phyloP scores from a whole-genome alignment of 73 alveolate genomes.

The Tetrahymena malaccensis region DNA sequence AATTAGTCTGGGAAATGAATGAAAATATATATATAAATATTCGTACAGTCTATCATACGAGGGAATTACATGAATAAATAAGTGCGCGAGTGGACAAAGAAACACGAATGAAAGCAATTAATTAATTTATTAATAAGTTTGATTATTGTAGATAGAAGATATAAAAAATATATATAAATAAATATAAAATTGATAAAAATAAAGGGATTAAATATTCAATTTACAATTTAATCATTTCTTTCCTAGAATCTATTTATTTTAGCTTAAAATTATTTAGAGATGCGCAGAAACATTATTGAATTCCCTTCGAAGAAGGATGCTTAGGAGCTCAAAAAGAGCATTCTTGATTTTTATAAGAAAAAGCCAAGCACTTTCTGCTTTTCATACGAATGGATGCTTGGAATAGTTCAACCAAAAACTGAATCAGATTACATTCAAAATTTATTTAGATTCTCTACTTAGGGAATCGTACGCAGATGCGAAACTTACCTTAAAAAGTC shows the following conservation, averaged over 20 bases:
- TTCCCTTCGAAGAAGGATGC: not conserved
- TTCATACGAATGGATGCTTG: not conserved
- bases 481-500: slow-evolving; percentile 31
- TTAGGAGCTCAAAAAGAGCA: not conserved
- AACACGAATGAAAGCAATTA: not conserved
- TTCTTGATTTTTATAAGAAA: not conserved
- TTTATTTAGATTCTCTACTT: not conserved
- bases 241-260: not conserved
- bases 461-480: slow-evolving; percentile 23
- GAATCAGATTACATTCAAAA: not conserved
- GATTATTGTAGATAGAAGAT: not conserved
- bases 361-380: not conserved
- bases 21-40: not conserved
- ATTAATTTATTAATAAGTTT: not conserved
- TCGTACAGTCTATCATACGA: no score
- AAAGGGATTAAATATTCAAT: not conserved
- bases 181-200: not conserved
- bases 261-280: not conserved
- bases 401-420: not conserved
- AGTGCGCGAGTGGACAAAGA: not conserved
- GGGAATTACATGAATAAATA: not conserved
- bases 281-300: not conserved
- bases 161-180: not conserved
- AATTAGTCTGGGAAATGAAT: not conserved
- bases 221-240: not conserved